phyloP scores from a whole-genome alignment of 2,329 filamentous ascomycete genomes.

The Fusarium secorum region DNA sequence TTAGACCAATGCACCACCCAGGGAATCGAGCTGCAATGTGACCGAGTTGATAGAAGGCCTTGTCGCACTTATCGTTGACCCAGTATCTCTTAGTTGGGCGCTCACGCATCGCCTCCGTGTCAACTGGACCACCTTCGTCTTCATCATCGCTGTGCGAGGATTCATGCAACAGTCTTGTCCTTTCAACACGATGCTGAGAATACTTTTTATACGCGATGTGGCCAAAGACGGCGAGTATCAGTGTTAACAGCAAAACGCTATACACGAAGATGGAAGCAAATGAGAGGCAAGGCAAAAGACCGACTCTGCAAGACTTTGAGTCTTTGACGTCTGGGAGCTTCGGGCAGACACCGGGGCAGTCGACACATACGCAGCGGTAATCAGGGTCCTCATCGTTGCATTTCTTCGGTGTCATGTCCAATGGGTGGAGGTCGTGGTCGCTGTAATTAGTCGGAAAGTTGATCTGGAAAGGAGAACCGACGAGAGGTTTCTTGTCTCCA shows the following conservation, averaged over 20 bases:
- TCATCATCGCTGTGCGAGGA: conserved; percentile 87
- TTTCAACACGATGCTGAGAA: conserved; percentile 77
- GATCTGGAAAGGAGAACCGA: conserved; percentile 97
- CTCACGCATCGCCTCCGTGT: conserved; percentile 79
- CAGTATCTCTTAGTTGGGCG: conserved; percentile 80
- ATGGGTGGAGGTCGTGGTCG: conserved; percentile 74
- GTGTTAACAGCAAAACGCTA: conserved; percentile 72
- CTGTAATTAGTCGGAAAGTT: conserved; percentile 77
- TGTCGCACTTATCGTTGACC: conserved; percentile 84
- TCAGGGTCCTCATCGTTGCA: conserved; percentile 89
- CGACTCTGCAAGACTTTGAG: conserved; percentile 79
- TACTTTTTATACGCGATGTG: conserved; percentile 80
- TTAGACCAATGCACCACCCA: conserved; percentile 78
- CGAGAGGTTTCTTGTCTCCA: conserved; percentile 81
- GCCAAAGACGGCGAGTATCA: conserved; percentile 72
- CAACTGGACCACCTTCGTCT: conserved; percentile 82
- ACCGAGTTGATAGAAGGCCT: conserved; percentile 80
- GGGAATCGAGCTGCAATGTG: conserved; percentile 84
- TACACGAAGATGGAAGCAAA: conserved; percentile 93
- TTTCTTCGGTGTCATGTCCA: conserved; percentile 77
- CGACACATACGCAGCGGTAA: conserved; percentile 91
- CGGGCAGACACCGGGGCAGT: conserved; percentile 87
- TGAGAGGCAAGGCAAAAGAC: conserved; percentile 88
- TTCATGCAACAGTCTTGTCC: conserved; percentile 87
- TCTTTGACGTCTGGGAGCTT: conserved; percentile 79